Conservation (phyloP, 1,284 basidiomycete species). For the Ganoderma meredithae region DNA sequence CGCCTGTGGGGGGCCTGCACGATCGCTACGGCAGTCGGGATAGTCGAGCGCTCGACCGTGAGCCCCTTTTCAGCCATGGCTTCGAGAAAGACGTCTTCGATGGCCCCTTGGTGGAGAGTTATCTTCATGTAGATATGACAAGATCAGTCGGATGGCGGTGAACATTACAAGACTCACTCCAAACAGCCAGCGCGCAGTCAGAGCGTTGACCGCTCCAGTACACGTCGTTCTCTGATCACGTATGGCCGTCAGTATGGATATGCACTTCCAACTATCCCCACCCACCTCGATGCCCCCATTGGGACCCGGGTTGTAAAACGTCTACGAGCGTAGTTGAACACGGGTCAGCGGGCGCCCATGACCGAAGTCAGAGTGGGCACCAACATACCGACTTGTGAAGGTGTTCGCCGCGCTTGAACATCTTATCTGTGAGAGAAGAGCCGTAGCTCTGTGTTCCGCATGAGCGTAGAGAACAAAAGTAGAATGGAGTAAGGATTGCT, state of each 20-base stretch:
- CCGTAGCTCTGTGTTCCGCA: constrained; percentile 67
- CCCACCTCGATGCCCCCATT: constrained; percentile 69
- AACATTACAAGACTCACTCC: not conserved
- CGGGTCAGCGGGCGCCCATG: not conserved
- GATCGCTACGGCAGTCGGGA: constrained; percentile 62
- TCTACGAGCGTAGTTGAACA: constrained; percentile 46
- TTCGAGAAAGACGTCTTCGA: constrained; percentile 75
- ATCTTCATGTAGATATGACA: constrained; percentile 46
- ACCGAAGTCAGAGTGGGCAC: too few relatives aligned
- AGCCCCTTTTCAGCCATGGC: constrained; percentile 57
- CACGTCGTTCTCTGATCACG: constrained; percentile 39
- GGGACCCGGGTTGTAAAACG: constrained; percentile 73
- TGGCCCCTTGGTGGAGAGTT: constrained; percentile 79
- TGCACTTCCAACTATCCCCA: not conserved
- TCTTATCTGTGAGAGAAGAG: constrained; percentile 60
- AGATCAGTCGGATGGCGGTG: not conserved
- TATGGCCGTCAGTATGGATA: not conserved
- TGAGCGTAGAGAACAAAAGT: too few relatives aligned
- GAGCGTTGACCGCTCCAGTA: not conserved
- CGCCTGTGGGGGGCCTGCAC: constrained; percentile 50
- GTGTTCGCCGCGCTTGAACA: constrained; percentile 70
- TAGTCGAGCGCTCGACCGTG: constrained; percentile 63
- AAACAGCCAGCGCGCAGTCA: not conserved
- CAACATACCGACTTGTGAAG: constrained; percentile 68
- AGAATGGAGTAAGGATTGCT: not conserved